These are phyloP conservation scores for Halophytophthora polymorphica DNA, from an alignment of 352 stramenopile genomes.

Conservation along the genomic window DNA sequence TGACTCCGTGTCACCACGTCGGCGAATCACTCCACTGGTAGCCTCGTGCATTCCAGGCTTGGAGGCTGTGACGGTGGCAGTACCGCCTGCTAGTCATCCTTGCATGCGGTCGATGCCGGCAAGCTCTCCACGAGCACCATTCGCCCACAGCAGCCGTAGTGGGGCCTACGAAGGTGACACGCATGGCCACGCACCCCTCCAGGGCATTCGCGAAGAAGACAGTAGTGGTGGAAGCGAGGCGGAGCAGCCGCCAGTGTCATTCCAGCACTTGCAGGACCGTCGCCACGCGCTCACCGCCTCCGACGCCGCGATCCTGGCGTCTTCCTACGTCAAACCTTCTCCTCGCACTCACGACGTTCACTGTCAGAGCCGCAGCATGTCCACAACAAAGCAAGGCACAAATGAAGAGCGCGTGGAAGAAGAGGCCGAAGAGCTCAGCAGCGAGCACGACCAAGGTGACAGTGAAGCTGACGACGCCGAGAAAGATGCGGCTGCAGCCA, in stretches of 20 bases:
- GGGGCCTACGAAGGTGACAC: slow-evolving; percentile 3
- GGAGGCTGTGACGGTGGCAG: slow-evolving; percentile 8
- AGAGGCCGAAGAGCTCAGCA: slow-evolving; percentile 3
- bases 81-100: neutral
- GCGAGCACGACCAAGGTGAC: slow-evolving; percentile 4
- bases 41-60: no score
- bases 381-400: slow-evolving; percentile 6
- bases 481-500: slow-evolving; percentile 54
- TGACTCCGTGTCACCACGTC: neutral
- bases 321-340: no score
- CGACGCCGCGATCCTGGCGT: slow-evolving; percentile 65
- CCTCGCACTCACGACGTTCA: no score
- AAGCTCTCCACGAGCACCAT: slow-evolving; percentile 2
- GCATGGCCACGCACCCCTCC: slow-evolving; percentile 20
- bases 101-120: slow-evolving; percentile 1
- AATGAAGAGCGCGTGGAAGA: slow-evolving; percentile 6
- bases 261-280: slow-evolving; percentile 8
- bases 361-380: no score
- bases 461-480: slow-evolving; percentile 14
- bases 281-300: neutral
- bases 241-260: neutral
- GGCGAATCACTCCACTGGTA: neutral
- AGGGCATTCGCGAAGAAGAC: slow-evolving; percentile 47
- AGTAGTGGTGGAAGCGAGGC: neutral
- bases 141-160: slow-evolving; percentile 2